Base-by-base conservation (phyloP, 2,329 filamentous ascomycete species). In the Claviceps capensis region DNA sequence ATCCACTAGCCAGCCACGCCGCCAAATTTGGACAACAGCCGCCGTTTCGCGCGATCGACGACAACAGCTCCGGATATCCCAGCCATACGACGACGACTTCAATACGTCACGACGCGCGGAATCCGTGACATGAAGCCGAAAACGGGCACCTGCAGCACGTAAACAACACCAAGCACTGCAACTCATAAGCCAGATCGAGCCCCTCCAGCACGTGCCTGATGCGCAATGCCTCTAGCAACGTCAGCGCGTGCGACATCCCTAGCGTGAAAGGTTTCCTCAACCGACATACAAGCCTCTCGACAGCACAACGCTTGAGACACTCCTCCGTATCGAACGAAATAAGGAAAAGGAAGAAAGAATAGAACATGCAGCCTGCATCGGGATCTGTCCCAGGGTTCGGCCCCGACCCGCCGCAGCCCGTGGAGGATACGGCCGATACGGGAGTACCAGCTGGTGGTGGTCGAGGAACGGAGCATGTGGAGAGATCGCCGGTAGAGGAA, bases 391-490 rank as follows among this genome's bases (percentile, higher is more conserved):
- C 26, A 7, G 52, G 38, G 44, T 22, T 43, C 43, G 49, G 47
- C 14, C 22, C 47, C 13, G 50, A 54, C 42, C 42, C 42, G 1
- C 43, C 42, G 7, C 45, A 55, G 40, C 62, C 65, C 6, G 65
- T 57, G 49, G 62, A 60, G 38, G 71, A 74, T 58, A 65, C 72
- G 9, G 64, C 66, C 54, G 71, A 74, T 53, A 70, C 71, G 30
- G 70, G 69, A 7, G 62, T 71, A 38, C 56, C 59, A 30, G 57
- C 58, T 22, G 52, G 60, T 16, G 57, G 64, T 54, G 62, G 67
- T 49, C 58, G 66, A 45, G 65, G 66, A 48, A 61, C 68, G 43
- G 66, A 65, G 38, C 61, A 65, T 52, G 57, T 65, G 38, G 64
- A 70, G 44, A 68, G 68, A 54, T 65, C 66, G 6, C 49, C 53